Percentiles rank a stretch among this genome's conserved stretches.
phyloP scores from a whole-genome alignment of 2,329 filamentous ascomycete genomes.

The Neobulgaria alba region DNA sequence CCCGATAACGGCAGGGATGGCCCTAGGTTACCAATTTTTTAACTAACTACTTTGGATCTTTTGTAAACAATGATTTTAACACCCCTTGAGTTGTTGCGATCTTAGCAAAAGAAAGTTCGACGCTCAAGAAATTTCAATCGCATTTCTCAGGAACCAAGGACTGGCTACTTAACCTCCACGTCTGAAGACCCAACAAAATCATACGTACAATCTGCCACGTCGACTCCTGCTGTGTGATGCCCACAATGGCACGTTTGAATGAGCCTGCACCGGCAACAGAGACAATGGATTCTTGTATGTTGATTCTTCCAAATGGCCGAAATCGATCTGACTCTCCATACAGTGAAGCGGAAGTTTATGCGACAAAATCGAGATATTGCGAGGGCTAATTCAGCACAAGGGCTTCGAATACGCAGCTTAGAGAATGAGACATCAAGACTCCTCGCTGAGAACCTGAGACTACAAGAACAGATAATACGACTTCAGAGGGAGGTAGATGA shows the following conservation, averaged over 20 bases:
- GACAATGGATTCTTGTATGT: slow-evolving; percentile 61
- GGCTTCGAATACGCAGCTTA: slow-evolving; percentile 65
- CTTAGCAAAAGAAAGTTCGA: no score
- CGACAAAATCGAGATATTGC: slow-evolving; percentile 80
- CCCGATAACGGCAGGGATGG: no score
- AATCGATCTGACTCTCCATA: slow-evolving; percentile 1
- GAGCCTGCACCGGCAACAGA: slow-evolving; percentile 62
- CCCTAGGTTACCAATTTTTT: no score
- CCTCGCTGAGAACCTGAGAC: slow-evolving; percentile 68
- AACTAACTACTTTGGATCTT: no score
- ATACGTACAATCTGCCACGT: no score
- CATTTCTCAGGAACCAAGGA: no score
- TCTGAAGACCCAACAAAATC: no score
- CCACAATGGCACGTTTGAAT: slow-evolving; percentile 69
- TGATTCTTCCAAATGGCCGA: background rate
- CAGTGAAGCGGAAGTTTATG: slow-evolving; percentile 71
- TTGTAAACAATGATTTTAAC: no score
- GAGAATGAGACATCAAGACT: slow-evolving; percentile 69
- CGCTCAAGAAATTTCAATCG: no score
- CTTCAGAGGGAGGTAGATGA: slow-evolving; percentile 60
- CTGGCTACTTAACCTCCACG: no score
- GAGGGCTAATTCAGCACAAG: slow-evolving; percentile 68
- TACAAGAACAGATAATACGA: slow-evolving; percentile 61
- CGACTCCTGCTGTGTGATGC: background rate
- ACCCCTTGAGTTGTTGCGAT: no score